Evolutionary conservation across 2,329 filamentous ascomycete genomes (phyloP).

Genomic region (Epichloe sibirici): DNA sequence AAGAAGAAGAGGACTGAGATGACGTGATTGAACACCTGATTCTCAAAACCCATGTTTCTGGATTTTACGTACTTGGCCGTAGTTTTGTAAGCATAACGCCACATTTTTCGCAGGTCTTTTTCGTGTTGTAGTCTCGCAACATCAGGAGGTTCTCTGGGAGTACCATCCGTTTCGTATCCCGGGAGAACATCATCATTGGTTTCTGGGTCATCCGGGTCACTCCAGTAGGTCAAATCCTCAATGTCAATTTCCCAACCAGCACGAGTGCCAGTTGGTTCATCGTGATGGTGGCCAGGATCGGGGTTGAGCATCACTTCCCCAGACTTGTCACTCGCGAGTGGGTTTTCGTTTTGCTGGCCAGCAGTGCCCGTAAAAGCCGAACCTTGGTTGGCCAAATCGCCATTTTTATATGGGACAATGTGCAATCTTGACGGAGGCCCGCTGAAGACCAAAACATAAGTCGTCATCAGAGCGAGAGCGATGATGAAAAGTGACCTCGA

Average conservation of each 20-base stretch:
- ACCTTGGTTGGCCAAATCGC: slow-evolving; percentile 5
- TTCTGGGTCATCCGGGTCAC: slow-evolving; percentile 23
- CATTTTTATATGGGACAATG: slow-evolving; percentile 20
- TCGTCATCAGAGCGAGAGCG: slow-evolving; percentile 25
- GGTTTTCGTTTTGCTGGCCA: neutral
- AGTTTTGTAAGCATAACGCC: slow-evolving; percentile 27
- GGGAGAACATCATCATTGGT: slow-evolving; percentile 22
- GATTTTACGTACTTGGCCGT: slow-evolving; percentile 26
- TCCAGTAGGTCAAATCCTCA: slow-evolving; percentile 23
- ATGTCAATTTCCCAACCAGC: slow-evolving; percentile 23
- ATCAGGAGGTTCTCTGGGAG: slow-evolving; percentile 18
- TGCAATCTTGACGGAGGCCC: slow-evolving; percentile 20
- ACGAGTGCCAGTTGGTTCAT: slow-evolving; percentile 10
- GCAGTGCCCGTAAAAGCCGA: too few species aligned
- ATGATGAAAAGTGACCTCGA: slow-evolving; percentile 31
- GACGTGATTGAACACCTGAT: neutral
- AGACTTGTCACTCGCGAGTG: neutral
- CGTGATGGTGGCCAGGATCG: slow-evolving; percentile 5
- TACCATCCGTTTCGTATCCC: slow-evolving; percentile 26
- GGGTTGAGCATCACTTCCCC: neutral
- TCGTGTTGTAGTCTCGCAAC: slow-evolving; percentile 26
- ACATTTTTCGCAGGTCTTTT: slow-evolving; percentile 30
- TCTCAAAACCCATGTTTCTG: neutral
- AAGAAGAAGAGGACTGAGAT: neutral
- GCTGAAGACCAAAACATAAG: slow-evolving; percentile 32